phyloP scores from a whole-genome alignment of 2,329 filamentous ascomycete species.

The Kalmusia sp. region DNA sequence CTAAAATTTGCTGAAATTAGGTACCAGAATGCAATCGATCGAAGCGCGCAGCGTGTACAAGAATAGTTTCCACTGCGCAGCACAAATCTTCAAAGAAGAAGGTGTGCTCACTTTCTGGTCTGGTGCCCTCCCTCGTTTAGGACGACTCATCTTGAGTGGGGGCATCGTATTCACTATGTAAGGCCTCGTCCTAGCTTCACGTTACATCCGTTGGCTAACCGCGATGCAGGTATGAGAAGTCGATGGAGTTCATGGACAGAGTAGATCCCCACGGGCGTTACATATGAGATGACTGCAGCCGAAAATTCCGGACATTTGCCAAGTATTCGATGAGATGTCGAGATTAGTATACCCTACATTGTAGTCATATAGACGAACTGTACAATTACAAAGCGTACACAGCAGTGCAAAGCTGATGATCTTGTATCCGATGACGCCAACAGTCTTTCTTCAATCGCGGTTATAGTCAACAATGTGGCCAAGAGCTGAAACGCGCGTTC shows the following conservation, averaged over 20 bases:
- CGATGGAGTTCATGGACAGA: slow-evolving; percentile 82
- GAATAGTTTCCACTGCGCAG: slow-evolving; percentile 85
- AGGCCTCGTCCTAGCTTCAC: slow-evolving; percentile 44
- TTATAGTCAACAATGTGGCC: neutral
- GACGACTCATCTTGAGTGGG: slow-evolving; percentile 84
- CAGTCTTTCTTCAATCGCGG: neutral
- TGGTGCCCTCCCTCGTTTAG: slow-evolving; percentile 85
- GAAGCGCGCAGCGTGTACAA: slow-evolving; percentile 82
- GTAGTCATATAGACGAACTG: neutral
- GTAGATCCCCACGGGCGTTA: slow-evolving; percentile 86
- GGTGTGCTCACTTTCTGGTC: slow-evolving; percentile 92
- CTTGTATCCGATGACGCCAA: neutral
- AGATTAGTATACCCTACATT: neutral
- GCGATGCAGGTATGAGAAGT: slow-evolving; percentile 78
- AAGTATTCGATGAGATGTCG: neutral
- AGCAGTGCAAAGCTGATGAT: neutral
- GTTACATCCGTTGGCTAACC: slow-evolving; percentile 23
- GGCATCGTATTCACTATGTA: slow-evolving; percentile 97
- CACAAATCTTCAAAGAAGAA: slow-evolving; percentile 85
- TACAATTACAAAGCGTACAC: neutral
- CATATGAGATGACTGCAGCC: slow-evolving; percentile 52
- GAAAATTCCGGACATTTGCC: too few relatives aligned
- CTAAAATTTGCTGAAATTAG: neutral
- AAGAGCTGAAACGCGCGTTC: neutral
- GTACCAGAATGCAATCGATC: slow-evolving; percentile 86